Conservation (phyloP, 2,329 filamentous ascomycete genomes). For the Neofusicoccum ribis region DNA sequence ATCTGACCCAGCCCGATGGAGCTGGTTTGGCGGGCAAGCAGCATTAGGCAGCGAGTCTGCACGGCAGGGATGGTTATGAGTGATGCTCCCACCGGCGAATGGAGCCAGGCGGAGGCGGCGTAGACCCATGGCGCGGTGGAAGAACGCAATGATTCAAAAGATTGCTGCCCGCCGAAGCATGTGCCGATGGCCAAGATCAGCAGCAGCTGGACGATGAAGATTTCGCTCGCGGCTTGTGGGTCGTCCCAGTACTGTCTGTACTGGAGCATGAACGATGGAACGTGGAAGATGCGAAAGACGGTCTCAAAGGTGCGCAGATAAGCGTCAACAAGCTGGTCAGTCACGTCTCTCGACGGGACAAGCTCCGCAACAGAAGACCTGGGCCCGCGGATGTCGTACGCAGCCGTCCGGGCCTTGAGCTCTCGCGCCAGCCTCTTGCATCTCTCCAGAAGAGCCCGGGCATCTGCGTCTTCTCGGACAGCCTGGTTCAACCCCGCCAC, state of each 20-base stretch:
- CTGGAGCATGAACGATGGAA: slow-evolving; percentile 27
- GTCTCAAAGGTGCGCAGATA: slow-evolving; percentile 28
- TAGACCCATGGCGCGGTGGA: slow-evolving; percentile 20
- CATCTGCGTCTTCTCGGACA: not conserved
- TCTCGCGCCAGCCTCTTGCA: slow-evolving; percentile 22
- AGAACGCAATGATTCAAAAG: not conserved
- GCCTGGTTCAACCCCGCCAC: not conserved
- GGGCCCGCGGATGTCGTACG: not conserved
- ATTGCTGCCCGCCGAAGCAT: not conserved
- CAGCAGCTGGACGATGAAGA: not conserved
- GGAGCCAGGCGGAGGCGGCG: slow-evolving; percentile 36
- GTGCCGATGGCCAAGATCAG: slow-evolving; percentile 26
- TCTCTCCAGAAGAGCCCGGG: not conserved
- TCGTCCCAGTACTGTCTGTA: slow-evolving; percentile 27
- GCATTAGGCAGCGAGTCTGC: slow-evolving; percentile 36
- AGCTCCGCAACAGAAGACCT: not conserved
- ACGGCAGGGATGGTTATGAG: slow-evolving; percentile 32
- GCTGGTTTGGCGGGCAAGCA: slow-evolving; percentile 35
- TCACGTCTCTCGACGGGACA: slow-evolving; percentile 16
- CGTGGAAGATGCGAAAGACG: slow-evolving; percentile 28
- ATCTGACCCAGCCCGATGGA: slow-evolving; percentile 34
- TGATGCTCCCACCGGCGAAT: slow-evolving; percentile 34
- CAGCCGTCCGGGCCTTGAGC: slow-evolving; percentile 13
- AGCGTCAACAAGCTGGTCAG: slow-evolving; percentile 25
- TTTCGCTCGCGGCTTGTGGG: slow-evolving; percentile 21